Evolutionary conservation across 164 flowering plant genomes (phyloP), one percentile per base, ranked within the genome.

Genomic region (Kalanchoe fedtschenkoi): DNA sequence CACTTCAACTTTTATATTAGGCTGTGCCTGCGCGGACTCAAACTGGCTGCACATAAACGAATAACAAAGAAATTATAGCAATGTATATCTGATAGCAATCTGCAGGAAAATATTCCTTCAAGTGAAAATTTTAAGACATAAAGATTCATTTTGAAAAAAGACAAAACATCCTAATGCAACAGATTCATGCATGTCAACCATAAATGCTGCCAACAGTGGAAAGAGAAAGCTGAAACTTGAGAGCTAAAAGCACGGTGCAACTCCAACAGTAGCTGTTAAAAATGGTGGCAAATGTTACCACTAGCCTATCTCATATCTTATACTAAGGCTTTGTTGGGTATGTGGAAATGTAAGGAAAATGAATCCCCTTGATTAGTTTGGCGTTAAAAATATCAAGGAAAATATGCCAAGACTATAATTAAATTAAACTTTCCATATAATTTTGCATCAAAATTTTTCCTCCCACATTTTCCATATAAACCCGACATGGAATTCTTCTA

Each of bases 11-110:
- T 39, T 70, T 57, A 76, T 43, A 35, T 76, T 70, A 22, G 77
- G 69, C 22, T 78, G 77, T 60, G 86, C 37, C 57, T 66, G 75
- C 28, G 93, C 91, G 30, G 91, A 83, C 34, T 84, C 96, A 41
- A 72, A 85, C 67, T 83, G 87, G 57, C 98, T 92, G 84, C 60
- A 72, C 53, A 68, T 66, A 67, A 33, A 63, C 43, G 64, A n/a
- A 15, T 60, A 6, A 16, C 10, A 35, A 37, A 15, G 10, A 65
- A 58, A 21, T 26, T 46, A 43, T 30, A 55, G 33, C 21, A 34
- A 26, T 6, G 13, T 47, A 24, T 35, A 13, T 39, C 10, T 43
- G 28, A 43, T 26, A 41, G 32, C 16, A 28, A 28, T 26, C 37
- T 59, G 35, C 24, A 17, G 26, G 28, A 57, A 34, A 57, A 57